phyloP scores from a whole-genome alignment of 164 flowering plant species.

The Magnolia kwangsiensis region DNA sequence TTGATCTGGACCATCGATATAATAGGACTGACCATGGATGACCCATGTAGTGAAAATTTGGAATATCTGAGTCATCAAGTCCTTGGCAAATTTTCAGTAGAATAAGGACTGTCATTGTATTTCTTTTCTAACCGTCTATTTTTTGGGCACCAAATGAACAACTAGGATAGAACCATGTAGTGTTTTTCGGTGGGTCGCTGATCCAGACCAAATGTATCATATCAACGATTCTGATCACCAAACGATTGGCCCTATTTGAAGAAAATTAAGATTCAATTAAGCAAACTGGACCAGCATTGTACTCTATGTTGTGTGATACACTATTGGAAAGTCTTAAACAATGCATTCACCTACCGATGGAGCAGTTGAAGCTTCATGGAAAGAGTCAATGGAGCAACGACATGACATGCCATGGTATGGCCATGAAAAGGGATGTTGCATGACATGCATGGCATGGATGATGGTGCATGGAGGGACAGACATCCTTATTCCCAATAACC shows the following conservation, averaged over 20 bases:
- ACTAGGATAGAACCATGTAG: too few species aligned
- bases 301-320: neutral
- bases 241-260: neutral
- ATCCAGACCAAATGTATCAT: too few species aligned
- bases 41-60: too few species aligned
- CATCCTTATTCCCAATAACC: slow-evolving; percentile 41
- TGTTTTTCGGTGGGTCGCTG: too few species aligned
- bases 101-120: too few species aligned
- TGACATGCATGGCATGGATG: neutral
- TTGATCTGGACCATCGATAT: too few species aligned
- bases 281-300: neutral
- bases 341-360: neutral
- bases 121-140: too few species aligned
- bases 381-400: neutral
- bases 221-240: neutral
- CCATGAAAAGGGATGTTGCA: neutral
- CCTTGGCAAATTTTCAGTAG: too few species aligned
- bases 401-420: slow-evolving; percentile 6
- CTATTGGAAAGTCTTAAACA: neutral
- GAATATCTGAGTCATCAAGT: too few species aligned
- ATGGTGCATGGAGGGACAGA: slow-evolving; percentile 27
- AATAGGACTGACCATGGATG: too few species aligned
- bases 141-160: too few species aligned
- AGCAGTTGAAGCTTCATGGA: slow-evolving; percentile 1
- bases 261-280: neutral